These are phyloP conservation scores for Sphaerulina musiva DNA, from an alignment of 2,329 filamentous ascomycete genomes.

Conservation along the genomic window DNA sequence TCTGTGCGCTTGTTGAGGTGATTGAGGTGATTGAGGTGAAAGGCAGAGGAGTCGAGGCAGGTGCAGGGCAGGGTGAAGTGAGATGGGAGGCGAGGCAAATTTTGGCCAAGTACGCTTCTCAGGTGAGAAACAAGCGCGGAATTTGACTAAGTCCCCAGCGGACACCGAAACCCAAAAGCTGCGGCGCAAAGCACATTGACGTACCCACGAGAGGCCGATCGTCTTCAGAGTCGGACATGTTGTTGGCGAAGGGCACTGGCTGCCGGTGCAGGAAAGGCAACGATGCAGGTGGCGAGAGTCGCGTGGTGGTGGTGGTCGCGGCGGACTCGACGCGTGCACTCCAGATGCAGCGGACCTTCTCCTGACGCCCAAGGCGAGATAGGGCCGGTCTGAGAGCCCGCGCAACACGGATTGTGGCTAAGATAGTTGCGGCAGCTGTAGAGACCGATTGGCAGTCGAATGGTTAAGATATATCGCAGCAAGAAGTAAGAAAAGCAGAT, in stretches of 20 bases:
- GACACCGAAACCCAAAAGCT: slow-evolving; percentile 8
- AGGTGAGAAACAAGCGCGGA: slow-evolving; percentile 21
- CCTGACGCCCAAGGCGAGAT: slow-evolving; percentile 1
- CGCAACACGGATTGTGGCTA: slow-evolving; percentile 7
- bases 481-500: not conserved
- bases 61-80: slow-evolving; percentile 7
- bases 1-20: not conserved
- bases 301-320: slow-evolving; percentile 10
- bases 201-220: slow-evolving; percentile 32
- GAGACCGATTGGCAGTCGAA: slow-evolving; percentile 10
- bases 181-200: slow-evolving; percentile 19
- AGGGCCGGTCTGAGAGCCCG: not conserved
- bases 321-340: slow-evolving; percentile 21
- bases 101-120: slow-evolving; percentile 26
- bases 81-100: slow-evolving; percentile 19
- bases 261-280: slow-evolving; percentile 6
- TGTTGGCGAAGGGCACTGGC: slow-evolving; percentile 21
- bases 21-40: not conserved
- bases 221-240: slow-evolving; percentile 33
- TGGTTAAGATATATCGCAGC: not conserved
- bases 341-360: slow-evolving; percentile 2
- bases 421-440: slow-evolving; percentile 17
- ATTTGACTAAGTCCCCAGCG: slow-evolving; percentile 3
- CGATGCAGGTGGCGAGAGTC: not conserved
- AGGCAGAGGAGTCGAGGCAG: not conserved